Evolutionary conservation across 140 eudicot species (phyloP).

Genomic region (Stevia rebaudiana): DNA sequence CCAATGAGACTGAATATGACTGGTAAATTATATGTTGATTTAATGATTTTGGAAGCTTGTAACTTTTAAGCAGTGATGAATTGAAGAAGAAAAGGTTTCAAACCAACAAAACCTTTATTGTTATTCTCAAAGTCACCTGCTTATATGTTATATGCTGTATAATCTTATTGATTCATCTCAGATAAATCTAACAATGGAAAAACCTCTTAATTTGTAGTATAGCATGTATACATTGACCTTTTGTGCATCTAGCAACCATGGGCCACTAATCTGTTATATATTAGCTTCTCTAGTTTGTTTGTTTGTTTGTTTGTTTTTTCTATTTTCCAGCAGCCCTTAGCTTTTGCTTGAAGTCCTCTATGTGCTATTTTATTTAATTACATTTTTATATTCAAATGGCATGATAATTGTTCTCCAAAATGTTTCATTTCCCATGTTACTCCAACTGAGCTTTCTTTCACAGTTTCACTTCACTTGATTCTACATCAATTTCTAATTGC

Average conservation of each 20-base stretch:
- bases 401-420: not conserved
- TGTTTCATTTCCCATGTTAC: not conserved
- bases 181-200: not conserved
- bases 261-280: not conserved
- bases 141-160: conserved; percentile 1
- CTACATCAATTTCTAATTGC: not conserved
- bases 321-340: conserved; percentile 6
- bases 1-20: not conserved
- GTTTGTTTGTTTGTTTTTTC: not conserved
- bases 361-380: not conserved
- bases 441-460: conserved; percentile 7
- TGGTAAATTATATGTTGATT: not conserved
- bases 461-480: not conserved
- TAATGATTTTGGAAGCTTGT: not conserved
- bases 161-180: not conserved
- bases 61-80: not conserved
- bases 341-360: conserved; percentile 1
- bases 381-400: not conserved
- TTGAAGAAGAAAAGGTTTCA: not conserved
- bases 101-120: not conserved
- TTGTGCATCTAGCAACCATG: conserved; percentile 11
- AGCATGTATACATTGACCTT: conserved; percentile 6
- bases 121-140: not conserved
- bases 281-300: not conserved
- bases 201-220: not conserved